Evolutionary conservation across 2,329 filamentous ascomycete genomes (phyloP), one percentile per base, ranked within the genome.

Genomic region (Beauveria sp.): DNA sequence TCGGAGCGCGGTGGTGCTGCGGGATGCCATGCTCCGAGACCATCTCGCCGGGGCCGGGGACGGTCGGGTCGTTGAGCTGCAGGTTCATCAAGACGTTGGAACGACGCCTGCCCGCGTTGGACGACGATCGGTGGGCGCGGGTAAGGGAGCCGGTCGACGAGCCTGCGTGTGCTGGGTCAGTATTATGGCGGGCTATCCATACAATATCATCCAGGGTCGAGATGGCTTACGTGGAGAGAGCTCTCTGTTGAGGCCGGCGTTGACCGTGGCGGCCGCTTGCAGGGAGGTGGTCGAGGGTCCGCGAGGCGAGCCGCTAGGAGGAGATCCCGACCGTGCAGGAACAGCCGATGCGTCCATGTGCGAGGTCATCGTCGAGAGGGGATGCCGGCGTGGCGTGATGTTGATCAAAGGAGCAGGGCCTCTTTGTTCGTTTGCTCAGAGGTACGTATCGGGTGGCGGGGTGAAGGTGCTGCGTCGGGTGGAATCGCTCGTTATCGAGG

Each of bases 211-310:
- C 30, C 34, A 37, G 34, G 14, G 34, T 37, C 34, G 12, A 37
- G 34, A 37, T 47, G 28, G 69, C 79, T 52, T 77, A 86, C 84
- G 77, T 70, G 80, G 75, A 14, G 83, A 82, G 44, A 83, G 78
- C 68, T 89, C 84, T 64, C 83, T 84, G 66, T 89, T 85, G 30
- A 91, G 83, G 56, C 90, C 85, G 30, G 89, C 88, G 71, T 93
- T 93, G 73, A 92, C 83, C 48, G 88, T 86, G 8, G 89, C 89
- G 14, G 90, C 85, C 56, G 89, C 89, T 70, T 89, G 89, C 10
- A 94, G 80, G 16, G 89, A 91, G 64, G 84, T 81, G 46, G 88
- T 85, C 40, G 87, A 83, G 55, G 84, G 85, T 66, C 87, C 80
- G 43, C 85, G 82, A 51, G 86, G 83, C 50, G 86, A 85, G 53